Conservation (phyloP, 192 early-diverging fungal species). For the Mortierella antarctica region DNA sequence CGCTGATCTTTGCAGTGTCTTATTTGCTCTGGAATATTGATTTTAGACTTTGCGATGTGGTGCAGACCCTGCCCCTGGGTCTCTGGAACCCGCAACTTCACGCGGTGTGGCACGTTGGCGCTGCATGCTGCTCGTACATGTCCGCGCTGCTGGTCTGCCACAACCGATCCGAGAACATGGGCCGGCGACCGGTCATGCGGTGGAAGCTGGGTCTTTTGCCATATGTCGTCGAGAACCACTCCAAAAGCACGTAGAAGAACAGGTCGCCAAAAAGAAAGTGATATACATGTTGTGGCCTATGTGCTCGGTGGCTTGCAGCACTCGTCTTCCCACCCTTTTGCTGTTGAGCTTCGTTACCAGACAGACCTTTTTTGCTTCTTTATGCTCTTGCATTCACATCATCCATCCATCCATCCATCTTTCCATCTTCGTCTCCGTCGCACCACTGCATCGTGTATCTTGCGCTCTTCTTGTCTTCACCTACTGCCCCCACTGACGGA, state of each 20-base stretch:
- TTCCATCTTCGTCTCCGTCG: background rate
- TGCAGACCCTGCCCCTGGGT: slow-evolving; percentile 33
- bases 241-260: slow-evolving; percentile 9
- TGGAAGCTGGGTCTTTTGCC: slow-evolving; percentile 38
- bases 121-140: slow-evolving; percentile 26
- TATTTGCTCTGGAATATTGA: slow-evolving; percentile 44
- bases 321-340: no score
- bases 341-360: no score
- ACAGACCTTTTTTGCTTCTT: no score
- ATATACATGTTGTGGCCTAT: background rate
- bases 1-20: background rate
- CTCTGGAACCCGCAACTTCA: slow-evolving; percentile 46
- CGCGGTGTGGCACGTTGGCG: slow-evolving; percentile 41
- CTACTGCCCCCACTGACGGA: no score
- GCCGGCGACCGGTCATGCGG: slow-evolving; percentile 15
- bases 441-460: no score
- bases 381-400: no score
- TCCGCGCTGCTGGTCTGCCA: slow-evolving; percentile 31
- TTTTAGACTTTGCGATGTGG: slow-evolving; percentile 32
- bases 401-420: background rate
- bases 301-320: no score
- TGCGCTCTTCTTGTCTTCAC: no score
- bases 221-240: slow-evolving; percentile 28
- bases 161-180: slow-evolving; percentile 36
- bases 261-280: background rate